Percentiles rank a stretch among this genome's conserved stretches.
phyloP scores from a whole-genome alignment of 805 yeast species.

The Candida patagonica region DNA sequence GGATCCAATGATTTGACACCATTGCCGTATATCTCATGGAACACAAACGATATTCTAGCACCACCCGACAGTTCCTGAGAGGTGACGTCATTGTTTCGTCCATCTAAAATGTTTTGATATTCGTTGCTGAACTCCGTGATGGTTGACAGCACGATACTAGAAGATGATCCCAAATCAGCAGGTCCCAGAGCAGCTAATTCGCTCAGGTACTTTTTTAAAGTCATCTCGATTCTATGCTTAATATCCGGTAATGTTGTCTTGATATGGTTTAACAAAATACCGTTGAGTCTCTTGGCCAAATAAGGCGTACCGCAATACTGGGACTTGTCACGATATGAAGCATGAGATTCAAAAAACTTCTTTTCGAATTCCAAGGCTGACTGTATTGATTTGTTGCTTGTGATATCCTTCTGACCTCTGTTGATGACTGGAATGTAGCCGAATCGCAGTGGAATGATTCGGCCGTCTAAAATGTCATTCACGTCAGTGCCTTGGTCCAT shows the following conservation, averaged over 20 bases:
- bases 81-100: constrained; percentile 83
- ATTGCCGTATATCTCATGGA: constrained; percentile 90
- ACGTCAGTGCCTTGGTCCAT: constrained; percentile 99
- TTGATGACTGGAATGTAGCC: constrained; percentile 97
- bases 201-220: constrained; percentile 71
- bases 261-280: constrained; percentile 82
- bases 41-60: constrained; percentile 93
- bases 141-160: constrained; percentile 79
- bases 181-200: constrained; percentile 74
- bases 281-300: constrained; percentile 83
- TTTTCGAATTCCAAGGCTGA: constrained; percentile 78
- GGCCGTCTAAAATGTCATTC: constrained; percentile 86
- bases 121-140: constrained; percentile 90
- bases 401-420: constrained; percentile 96
- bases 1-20: constrained; percentile 92
- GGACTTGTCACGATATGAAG: constrained; percentile 85
- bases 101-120: constrained; percentile 82
- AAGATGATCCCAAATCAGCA: constrained; percentile 60
- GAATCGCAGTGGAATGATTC: constrained; percentile 88
- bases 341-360: constrained; percentile 75
- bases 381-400: constrained; percentile 74
- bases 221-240: constrained; percentile 77
- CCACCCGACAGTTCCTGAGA: constrained; percentile 93
- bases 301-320: constrained; percentile 98
- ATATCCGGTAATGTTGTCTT: constrained; percentile 85